These are phyloP conservation scores for Aspergillus spinulosporus DNA, from an alignment of 2,329 filamentous ascomycete genomes.

Conservation along the genomic window DNA sequence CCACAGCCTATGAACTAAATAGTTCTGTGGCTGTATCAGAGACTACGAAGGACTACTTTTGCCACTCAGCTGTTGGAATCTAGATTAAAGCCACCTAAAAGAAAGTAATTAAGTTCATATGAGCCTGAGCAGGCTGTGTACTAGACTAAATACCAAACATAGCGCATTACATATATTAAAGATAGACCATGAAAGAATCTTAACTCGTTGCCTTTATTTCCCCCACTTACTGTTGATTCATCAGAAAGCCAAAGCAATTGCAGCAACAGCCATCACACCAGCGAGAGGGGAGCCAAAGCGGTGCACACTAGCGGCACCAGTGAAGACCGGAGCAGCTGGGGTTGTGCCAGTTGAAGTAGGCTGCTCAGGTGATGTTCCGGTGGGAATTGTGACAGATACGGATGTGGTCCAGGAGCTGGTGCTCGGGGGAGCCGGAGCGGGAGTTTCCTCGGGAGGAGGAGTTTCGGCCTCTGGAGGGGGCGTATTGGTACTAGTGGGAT, in stretches of 20 bases:
- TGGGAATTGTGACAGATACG: neutral
- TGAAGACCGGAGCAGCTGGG: conserved; percentile 5
- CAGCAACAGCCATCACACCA: conserved; percentile 12
- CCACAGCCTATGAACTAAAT: neutral
- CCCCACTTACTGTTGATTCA: neutral
- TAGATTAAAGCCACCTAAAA: neutral
- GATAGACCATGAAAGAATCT: conserved; percentile 8
- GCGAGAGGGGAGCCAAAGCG: conserved; percentile 8
- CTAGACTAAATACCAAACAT: conserved; percentile 3
- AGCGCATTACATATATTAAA: conserved; percentile 5
- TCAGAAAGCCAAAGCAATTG: conserved; percentile 10
- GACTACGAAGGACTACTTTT: neutral
- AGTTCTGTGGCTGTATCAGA: neutral
- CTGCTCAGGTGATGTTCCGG: conserved; percentile 7
- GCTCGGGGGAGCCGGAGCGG: neutral
- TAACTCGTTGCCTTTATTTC: neutral
- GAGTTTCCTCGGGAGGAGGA: conserved; percentile 5
- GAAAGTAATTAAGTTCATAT: neutral
- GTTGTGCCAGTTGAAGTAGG: conserved; percentile 2
- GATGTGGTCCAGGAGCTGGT: conserved; percentile 5
- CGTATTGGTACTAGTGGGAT: neutral
- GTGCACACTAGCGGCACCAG: conserved; percentile 10
- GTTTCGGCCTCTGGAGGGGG: neutral
- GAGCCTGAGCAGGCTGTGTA: neutral
- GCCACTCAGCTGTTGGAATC: neutral